Evolutionary conservation across 345 rosid species (phyloP).

Genomic region (Linum trigynum): DNA sequence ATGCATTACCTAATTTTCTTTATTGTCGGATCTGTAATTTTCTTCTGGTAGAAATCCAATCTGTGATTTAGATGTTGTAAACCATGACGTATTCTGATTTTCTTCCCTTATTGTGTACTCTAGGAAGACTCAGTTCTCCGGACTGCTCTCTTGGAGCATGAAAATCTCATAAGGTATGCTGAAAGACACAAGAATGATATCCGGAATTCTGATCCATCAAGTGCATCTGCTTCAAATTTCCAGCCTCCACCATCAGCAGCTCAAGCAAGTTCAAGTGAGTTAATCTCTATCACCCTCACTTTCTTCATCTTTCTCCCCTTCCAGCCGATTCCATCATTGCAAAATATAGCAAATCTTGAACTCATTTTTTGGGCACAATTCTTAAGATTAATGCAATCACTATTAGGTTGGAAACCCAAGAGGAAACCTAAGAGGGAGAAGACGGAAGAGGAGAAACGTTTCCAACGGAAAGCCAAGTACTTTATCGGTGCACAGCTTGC

Average conservation of each 20-base stretch:
- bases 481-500: slow-evolving; percentile 65
- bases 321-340: not conserved
- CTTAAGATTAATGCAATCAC: not conserved
- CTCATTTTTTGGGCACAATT: too few relatives aligned
- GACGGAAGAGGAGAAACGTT: slow-evolving; percentile 77
- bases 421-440: slow-evolving; percentile 63
- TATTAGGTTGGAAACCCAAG: slow-evolving; percentile 57
- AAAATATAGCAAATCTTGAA: not conserved
- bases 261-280: slow-evolving; percentile 46
- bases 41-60: too few relatives aligned
- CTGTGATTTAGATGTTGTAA: not conserved
- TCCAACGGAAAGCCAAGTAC: slow-evolving; percentile 63
- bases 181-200: slow-evolving; percentile 53
- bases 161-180: slow-evolving; percentile 55
- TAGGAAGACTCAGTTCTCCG: slow-evolving; percentile 68
- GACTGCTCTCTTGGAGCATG: slow-evolving; percentile 46
- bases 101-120: slow-evolving; percentile 12
- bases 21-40: too few relatives aligned
- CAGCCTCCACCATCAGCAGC: slow-evolving; percentile 42
- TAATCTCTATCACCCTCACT: slow-evolving; percentile 2
- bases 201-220: slow-evolving; percentile 43
- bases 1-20: too few relatives aligned
- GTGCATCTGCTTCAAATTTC: slow-evolving; percentile 37
- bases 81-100: not conserved
- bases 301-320: not conserved